phyloP scores from a whole-genome alignment of 2,329 filamentous ascomycete genomes.

The Parascedosporium putredinis region DNA sequence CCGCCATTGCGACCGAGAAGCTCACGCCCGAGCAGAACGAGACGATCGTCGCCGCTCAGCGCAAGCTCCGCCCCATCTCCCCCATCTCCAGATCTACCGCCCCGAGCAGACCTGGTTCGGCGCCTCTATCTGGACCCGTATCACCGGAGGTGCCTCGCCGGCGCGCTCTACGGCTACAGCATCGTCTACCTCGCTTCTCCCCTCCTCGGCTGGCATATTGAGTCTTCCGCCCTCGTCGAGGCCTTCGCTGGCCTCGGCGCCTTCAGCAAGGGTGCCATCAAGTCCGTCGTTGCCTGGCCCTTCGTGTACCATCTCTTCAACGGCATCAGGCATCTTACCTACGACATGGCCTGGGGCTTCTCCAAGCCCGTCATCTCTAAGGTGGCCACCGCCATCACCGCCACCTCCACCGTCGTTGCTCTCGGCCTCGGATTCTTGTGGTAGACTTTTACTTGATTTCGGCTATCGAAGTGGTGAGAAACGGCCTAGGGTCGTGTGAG shows the following conservation, averaged over 20 bases:
- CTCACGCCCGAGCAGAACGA: constrained; percentile 42
- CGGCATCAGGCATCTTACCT: constrained; percentile 43
- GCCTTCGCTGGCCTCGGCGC: constrained; percentile 49
- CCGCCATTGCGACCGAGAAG: constrained; percentile 45
- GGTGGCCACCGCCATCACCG: constrained; percentile 38
- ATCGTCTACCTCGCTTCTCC: constrained; percentile 73
- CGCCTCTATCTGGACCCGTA: constrained; percentile 63
- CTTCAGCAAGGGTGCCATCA: constrained; percentile 45
- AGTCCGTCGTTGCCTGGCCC: constrained; percentile 48
- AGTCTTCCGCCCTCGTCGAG: constrained; percentile 49
- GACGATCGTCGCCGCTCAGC: constrained; percentile 69
- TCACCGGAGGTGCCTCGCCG: constrained; percentile 71
- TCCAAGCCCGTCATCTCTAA: constrained; percentile 33
- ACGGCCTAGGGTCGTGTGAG: too few species aligned
- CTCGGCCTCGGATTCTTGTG: constrained; percentile 37
- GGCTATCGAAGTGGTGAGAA: too few species aligned
- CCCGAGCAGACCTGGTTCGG: constrained; percentile 77
- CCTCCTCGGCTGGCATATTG: constrained; percentile 53
- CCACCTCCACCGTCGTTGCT: constrained; percentile 29
- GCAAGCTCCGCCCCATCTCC: constrained; percentile 72
- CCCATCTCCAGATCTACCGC: constrained; percentile 79
- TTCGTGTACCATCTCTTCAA: constrained; percentile 48
- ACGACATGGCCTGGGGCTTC: constrained; percentile 42
- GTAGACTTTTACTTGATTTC: too few species aligned
- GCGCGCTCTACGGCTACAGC: constrained; percentile 69